phyloP scores from a whole-genome alignment of 2,329 filamentous ascomycete species.

The Drechslerella stenobrocha region DNA sequence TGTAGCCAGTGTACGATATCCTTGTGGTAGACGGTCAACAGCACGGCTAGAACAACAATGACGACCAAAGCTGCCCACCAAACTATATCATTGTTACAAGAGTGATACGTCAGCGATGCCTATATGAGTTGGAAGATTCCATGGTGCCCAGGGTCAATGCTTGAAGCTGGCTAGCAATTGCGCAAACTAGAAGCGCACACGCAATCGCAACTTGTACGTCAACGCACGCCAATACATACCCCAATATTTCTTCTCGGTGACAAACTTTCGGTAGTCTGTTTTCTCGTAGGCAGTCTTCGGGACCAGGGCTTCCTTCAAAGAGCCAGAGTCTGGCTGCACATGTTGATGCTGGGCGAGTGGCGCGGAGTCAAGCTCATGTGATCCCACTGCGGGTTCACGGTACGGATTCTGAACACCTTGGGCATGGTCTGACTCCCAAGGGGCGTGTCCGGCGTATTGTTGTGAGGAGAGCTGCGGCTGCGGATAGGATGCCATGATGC shows the following conservation, averaged over 20 bases:
- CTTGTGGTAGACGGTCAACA: conserved; percentile 55
- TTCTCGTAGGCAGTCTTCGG: conserved; percentile 9
- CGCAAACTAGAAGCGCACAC: no score
- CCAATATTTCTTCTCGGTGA: conserved; percentile 40
- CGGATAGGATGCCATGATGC: not conserved
- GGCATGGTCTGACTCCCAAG: not conserved
- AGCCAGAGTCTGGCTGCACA: not conserved
- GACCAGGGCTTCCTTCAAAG: not conserved
- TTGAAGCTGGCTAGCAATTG: no score
- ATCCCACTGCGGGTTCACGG: not conserved
- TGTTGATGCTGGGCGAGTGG: not conserved
- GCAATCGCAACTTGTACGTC: no score
- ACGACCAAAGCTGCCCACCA: conserved; percentile 30
- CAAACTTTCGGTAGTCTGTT: conserved; percentile 27
- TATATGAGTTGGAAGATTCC: no score
- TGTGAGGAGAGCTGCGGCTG: not conserved
- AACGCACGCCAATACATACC: no score
- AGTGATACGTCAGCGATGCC: not conserved
- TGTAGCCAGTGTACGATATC: conserved; percentile 55
- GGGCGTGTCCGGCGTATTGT: not conserved
- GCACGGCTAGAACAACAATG: conserved; percentile 51
- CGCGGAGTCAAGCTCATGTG: not conserved
- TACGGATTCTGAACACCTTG: not conserved
- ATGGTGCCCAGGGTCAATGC: no score
- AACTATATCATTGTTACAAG: not conserved